Base-by-base conservation (phyloP, 1,284 basidiomycete species). In the Ceratobasidium sp. region DNA sequence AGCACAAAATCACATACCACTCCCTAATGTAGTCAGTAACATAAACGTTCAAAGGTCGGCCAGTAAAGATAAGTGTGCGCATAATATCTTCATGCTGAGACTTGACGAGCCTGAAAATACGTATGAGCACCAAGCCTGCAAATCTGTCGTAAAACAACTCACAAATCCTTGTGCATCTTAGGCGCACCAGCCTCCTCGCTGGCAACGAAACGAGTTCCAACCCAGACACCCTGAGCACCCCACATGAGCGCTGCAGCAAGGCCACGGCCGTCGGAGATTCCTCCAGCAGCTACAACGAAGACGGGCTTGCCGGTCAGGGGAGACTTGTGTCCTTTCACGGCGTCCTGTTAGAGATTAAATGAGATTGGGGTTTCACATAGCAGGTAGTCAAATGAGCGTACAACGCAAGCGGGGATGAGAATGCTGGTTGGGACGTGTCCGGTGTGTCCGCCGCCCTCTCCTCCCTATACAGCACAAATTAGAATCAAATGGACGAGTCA, bases 161-260 rank as follows among this genome's bases (percentile, higher is more conserved):
- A 82, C 76, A 87, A 85, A 16, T 95, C 89, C 82, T 96, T 96
- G 84, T 96, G 95, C 74, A 85, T 85, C 80, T 91, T 90, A 1
- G 93, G 90, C 4, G 95, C 95, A 43, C 85, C 87, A 41, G 94
- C 93, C 81, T 96, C 94, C 21, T 82, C 85, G 23, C 87, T 85
- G 18, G 95, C 95, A 30, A 98, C 93, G 79, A 98, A 98, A 49
- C 95, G 88, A 1, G 93, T 94, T 46, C 95, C 95, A 70, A 95
- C 92, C 94, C 94, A 95, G 81, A 95, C 83, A 84, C 88, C 94
- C 77, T 92, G 86, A 35, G 94, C 94, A 76, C 94, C 94, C 87
- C 89, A 95, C 79, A 89, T 85, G 66, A 96, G 82, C 78, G 94
- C 91, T 18, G 94, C 92, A 13, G 93, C 94, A n/a, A 96, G 85